phyloP scores from a whole-genome alignment of 495 filamentous ascomycete genomes.

The Neurospora sp. region DNA sequence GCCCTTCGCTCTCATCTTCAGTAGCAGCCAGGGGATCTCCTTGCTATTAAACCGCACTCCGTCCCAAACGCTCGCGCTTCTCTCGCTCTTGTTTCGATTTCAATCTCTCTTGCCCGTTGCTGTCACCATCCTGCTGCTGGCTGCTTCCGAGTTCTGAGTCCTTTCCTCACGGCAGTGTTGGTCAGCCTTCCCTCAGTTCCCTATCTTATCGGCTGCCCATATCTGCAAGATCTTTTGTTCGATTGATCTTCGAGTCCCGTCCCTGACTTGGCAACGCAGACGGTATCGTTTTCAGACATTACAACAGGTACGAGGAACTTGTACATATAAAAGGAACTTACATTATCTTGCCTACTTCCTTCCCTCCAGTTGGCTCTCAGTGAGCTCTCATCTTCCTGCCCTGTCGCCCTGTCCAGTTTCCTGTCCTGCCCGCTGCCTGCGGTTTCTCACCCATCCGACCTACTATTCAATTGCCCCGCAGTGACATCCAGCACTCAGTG shows the following conservation, averaged over 20 bases:
- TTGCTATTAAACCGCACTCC: background rate
- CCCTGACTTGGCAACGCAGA: background rate
- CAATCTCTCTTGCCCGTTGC: background rate
- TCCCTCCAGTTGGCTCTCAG: background rate
- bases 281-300: background rate
- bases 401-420: background rate
- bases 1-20: background rate
- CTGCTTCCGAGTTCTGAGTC: background rate
- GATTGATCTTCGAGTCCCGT: background rate
- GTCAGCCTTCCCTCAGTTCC: background rate
- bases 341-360: background rate
- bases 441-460: slow-evolving; percentile 13
- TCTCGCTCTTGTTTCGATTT: background rate
- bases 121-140: background rate
- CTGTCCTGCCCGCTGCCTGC: slow-evolving; percentile 2
- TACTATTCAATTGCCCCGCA: slow-evolving; percentile 16
- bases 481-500: background rate
- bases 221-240: background rate
- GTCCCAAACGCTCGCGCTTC: background rate
- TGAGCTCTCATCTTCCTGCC: background rate
- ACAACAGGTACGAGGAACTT: background rate
- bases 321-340: background rate
- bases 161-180: background rate
- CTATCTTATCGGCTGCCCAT: background rate
- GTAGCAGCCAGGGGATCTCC: background rate